Evolutionary conservation across 345 rosid species (phyloP).

Genomic region (Corymbia maculata): DNA sequence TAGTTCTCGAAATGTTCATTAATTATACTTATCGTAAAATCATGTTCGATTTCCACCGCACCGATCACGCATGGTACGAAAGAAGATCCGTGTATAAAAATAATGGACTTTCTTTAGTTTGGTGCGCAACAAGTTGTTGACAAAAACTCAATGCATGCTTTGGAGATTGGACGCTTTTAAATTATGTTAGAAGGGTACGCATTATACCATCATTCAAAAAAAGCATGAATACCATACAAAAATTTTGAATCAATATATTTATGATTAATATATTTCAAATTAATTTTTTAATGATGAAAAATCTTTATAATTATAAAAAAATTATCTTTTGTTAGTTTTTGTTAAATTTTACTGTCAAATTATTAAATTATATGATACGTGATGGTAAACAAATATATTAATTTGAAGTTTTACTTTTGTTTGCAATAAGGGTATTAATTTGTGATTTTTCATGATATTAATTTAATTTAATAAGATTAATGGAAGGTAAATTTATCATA

Average conservation of each 20-base stretch:
- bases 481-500: rapidly evolving
- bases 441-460: too few species aligned
- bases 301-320: rapidly evolving
- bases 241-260: rapidly evolving
- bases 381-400: rapidly evolving
- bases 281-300: too few species aligned
- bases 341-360: rapidly evolving
- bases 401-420: rapidly evolving
- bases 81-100: not conserved
- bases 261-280: too few species aligned
- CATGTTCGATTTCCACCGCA: not conserved
- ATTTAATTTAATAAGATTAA: rapidly evolving
- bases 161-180: not conserved
- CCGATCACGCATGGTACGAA: not conserved
- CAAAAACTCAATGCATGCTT: not conserved
- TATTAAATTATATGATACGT: rapidly evolving
- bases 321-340: rapidly evolving
- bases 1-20: not conserved
- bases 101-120: not conserved
- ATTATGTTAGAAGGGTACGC: rapidly evolving
- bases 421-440: rapidly evolving
- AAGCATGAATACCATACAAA: not conserved
- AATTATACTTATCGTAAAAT: not conserved
- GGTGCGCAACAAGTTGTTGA: not conserved
- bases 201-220: not conserved